Evolutionary conservation across 805 yeast genomes (phyloP).

Genomic region (Tanozyma kutaoensis): DNA sequence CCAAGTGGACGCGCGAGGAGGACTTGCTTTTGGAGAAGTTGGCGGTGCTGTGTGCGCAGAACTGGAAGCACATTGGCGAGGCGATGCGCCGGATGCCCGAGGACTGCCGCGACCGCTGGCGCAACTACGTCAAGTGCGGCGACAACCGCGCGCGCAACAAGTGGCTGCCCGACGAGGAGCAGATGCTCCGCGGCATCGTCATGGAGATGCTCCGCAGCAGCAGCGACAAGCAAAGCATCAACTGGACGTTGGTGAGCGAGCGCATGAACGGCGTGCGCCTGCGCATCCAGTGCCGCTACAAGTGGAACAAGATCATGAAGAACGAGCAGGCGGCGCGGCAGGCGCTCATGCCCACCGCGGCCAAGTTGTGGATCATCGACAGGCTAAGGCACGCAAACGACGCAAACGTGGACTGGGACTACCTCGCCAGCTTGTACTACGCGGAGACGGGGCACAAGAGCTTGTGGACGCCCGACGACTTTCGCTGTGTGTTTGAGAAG

Average conservation of each 20-base stretch:
- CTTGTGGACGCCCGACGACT: too few relatives aligned
- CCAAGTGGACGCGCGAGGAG: slow-evolving; percentile 81
- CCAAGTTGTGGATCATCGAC: slow-evolving; percentile 25
- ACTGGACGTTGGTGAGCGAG: slow-evolving; percentile 90
- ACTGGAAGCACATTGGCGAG: slow-evolving; percentile 80
- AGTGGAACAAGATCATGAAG: slow-evolving; percentile 76
- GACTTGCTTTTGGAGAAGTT: slow-evolving; percentile 54
- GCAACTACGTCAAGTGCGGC: slow-evolving; percentile 92
- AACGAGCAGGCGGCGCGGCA: slow-evolving; percentile 30
- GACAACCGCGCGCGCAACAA: slow-evolving; percentile 58
- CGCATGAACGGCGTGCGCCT: slow-evolving; percentile 81
- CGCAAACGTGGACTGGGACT: slow-evolving; percentile 22
- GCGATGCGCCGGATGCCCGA: slow-evolving; percentile 90
- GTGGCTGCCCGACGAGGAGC: slow-evolving; percentile 72
- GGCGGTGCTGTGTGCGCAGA: slow-evolving; percentile 58
- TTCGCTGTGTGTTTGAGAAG: too few relatives aligned
- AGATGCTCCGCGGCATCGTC: slow-evolving; percentile 40
- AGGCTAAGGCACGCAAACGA: slow-evolving; percentile 14
- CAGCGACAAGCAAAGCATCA: slow-evolving; percentile 28
- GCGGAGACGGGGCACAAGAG: slow-evolving; percentile 10
- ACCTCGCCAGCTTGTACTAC: slow-evolving; percentile 13
- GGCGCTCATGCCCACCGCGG: slow-evolving; percentile 16
- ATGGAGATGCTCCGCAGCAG: slow-evolving; percentile 25
- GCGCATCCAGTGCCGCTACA: slow-evolving; percentile 88
- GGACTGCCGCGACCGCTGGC: slow-evolving; percentile 93